phyloP scores from a whole-genome alignment of 495 filamentous ascomycete genomes.

The Aspergillus taichungensis region DNA sequence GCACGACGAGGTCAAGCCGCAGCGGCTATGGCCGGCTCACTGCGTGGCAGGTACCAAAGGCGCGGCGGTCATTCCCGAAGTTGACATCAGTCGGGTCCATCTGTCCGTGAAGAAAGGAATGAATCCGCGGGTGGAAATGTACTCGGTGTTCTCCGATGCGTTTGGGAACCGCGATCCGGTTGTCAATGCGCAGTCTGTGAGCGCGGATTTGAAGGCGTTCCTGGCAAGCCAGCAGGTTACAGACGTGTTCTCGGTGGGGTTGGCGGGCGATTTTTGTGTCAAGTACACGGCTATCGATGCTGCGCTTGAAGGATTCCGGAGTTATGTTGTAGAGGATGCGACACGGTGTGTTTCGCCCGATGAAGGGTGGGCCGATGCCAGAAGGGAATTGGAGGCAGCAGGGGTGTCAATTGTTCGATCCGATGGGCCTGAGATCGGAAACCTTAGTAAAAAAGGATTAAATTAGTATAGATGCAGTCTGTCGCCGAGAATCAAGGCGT shows the following conservation, averaged over 20 bases:
- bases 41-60: conserved; percentile 71
- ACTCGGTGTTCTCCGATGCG: conserved; percentile 75
- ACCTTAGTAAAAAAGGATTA: conserved; percentile 18
- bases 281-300: conserved; percentile 72
- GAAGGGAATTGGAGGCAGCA: conserved; percentile 43
- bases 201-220: conserved; percentile 48
- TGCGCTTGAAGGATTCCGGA: conserved; percentile 62
- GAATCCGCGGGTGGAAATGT: conserved; percentile 74
- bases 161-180: conserved; percentile 46
- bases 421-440: conserved; percentile 38
- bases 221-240: conserved; percentile 54
- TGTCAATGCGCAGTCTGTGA: conserved; percentile 35
- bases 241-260: conserved; percentile 72
- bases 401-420: conserved; percentile 45
- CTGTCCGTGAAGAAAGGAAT: conserved; percentile 68
- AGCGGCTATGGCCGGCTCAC: conserved; percentile 81
- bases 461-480: too few species aligned
- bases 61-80: conserved; percentile 65
- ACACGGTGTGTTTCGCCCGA: conserved; percentile 58
- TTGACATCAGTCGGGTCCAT: conserved; percentile 53
- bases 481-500: too few species aligned
- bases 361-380: conserved; percentile 47
- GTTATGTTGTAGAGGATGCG: conserved; percentile 69
- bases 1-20: conserved; percentile 51
- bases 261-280: conserved; percentile 89